Base-by-base conservation (phyloP, 139 green algal genomes). In the Chlamydomonas sphaeroides region DNA sequence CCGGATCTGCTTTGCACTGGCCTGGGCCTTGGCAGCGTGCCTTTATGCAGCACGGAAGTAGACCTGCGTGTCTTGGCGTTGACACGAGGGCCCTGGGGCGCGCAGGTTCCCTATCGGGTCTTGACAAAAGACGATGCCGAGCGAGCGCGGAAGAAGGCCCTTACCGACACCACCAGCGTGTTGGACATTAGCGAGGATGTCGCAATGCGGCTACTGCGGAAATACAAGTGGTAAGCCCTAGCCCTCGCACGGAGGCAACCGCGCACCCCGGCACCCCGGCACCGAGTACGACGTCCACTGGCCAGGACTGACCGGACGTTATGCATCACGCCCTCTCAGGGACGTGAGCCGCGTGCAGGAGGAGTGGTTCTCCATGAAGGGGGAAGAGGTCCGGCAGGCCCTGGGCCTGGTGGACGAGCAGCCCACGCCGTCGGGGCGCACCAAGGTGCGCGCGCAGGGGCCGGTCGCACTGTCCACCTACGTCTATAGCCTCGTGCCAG, bases 281-380 rank as follows among this genome's bases (percentile, higher is more conserved):
- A n/a, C n/a, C n/a, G n/a, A n/a, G n/a, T n/a, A n/a, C n/a, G n/a
- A n/a, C n/a, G n/a, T n/a, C n/a, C n/a, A n/a, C n/a, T n/a, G n/a
- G n/a, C n/a, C n/a, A 23, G 49, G 7, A 2, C 2, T 2, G 49
- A 20, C 49, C 49, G 6, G 3, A n/a, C 32, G 38, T 1, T 36
- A 14, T 26, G 2, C 25, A 30, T 25, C n/a, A n/a, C n/a, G n/a
- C n/a, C 26, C 0, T 39, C 80, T 33, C 88, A 96, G 93, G 94
- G 94, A 97, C 78, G 85, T 89, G 10, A 94, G 89, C 74, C 83
- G 89, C 5, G 88, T 96, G 33, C 89, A 98, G 49, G 95, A 99
- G 56, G 93, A 96, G 68, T 99, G 95, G 95, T 99, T 99, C 80
- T 71, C 79, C 0, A n/a, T 14, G 45, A 93, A 98, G 76, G 87